Conservation (phyloP, 176 grass and related monocot species). For the Ensete glaucum region DNA sequence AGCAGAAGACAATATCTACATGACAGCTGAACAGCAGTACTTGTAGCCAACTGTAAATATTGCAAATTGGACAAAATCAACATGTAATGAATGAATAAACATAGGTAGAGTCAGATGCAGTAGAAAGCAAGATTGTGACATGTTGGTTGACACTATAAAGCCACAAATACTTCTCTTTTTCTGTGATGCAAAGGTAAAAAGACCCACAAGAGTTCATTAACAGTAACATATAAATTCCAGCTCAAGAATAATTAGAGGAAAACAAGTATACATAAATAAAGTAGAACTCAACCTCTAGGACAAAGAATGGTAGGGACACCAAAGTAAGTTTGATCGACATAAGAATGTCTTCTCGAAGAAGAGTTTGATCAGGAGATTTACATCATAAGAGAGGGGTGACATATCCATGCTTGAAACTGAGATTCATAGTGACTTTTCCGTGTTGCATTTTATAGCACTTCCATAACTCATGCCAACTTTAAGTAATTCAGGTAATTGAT, state of each 20-base stretch:
- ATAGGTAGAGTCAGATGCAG: too few species aligned
- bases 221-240: not conserved
- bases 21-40: too few species aligned
- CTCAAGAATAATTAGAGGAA: not conserved
- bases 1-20: not conserved
- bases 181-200: too few species aligned
- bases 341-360: not conserved
- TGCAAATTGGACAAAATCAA: too few species aligned
- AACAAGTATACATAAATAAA: too few species aligned
- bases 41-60: too few species aligned
- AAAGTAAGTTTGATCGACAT: not conserved
- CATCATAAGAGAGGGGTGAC: too few species aligned
- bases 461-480: not conserved
- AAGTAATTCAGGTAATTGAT: too few species aligned
- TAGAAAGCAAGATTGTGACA: not conserved
- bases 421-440: not conserved
- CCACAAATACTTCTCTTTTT: too few species aligned
- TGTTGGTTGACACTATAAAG: not conserved
- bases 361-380: not conserved
- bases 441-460: not conserved
- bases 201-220: not conserved
- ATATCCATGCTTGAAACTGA: not conserved
- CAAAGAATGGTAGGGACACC: too few species aligned
- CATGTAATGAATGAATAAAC: too few species aligned
- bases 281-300: too few species aligned